phyloP scores from a whole-genome alignment of 768 basidiomycete species.

The Dictyophora rubrovolvata region DNA sequence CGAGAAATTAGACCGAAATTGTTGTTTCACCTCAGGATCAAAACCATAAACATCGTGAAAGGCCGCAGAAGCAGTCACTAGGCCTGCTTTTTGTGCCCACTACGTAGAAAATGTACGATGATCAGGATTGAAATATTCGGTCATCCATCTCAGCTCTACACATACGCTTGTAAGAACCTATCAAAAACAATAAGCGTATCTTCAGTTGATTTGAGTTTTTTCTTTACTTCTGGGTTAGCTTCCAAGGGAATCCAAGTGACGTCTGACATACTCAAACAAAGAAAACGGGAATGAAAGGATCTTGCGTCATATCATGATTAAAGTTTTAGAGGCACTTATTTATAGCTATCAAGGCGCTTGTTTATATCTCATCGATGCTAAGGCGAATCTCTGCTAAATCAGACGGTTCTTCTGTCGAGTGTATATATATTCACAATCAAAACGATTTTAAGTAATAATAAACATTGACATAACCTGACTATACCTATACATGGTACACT shows the following conservation, averaged over 20 bases:
- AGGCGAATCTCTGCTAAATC: too few relatives aligned
- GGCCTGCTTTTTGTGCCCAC: conserved; percentile 66
- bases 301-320: too few relatives aligned
- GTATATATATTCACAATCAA: too few relatives aligned
- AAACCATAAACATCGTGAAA: conserved; percentile 70
- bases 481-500: too few relatives aligned
- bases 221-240: conserved; percentile 50
- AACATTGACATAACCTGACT: too few relatives aligned
- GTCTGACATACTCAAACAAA: not conserved
- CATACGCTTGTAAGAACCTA: conserved; percentile 3
- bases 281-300: not conserved
- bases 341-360: too few relatives aligned
- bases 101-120: conserved; percentile 16
- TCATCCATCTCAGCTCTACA: conserved; percentile 10
- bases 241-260: conserved; percentile 73
- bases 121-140: not conserved
- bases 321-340: too few relatives aligned
- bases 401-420: too few relatives aligned
- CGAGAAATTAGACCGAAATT: not conserved
- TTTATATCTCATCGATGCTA: too few relatives aligned
- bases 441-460: too few relatives aligned
- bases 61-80: conserved; percentile 35
- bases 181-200: conserved; percentile 16
- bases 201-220: not conserved
- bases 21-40: conserved; percentile 43